These are phyloP conservation scores for Camellia japonica DNA, from an alignment of 148 eudicot species.

Conservation along the genomic window DNA sequence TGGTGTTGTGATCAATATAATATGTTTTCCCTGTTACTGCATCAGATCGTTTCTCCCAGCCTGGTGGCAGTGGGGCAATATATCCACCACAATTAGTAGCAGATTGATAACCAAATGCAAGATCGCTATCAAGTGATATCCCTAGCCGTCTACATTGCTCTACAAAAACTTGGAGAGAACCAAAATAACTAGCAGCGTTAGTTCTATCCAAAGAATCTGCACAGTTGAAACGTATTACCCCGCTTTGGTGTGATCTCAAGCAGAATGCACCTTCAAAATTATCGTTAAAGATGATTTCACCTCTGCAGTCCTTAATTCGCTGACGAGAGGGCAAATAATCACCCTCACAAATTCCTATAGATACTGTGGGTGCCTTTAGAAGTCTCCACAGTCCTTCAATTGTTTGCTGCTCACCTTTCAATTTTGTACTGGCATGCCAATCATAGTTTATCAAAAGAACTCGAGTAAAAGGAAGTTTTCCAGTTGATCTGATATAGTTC, in stretches of 20 bases:
- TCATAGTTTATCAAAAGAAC: slow-evolving; percentile 84
- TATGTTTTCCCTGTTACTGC: slow-evolving; percentile 92
- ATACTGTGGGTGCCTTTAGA: slow-evolving; percentile 80
- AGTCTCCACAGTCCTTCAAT: slow-evolving; percentile 95
- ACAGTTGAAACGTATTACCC: slow-evolving; percentile 91
- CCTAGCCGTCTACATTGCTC: slow-evolving; percentile 96
- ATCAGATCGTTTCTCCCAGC: slow-evolving; percentile 98
- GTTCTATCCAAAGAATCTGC: slow-evolving; percentile 98
- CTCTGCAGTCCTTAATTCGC: slow-evolving; percentile 74
- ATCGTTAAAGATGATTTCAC: slow-evolving; percentile 71
- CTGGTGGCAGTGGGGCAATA: slow-evolving; percentile 96
- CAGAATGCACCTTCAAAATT: slow-evolving; percentile 82
- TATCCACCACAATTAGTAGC: slow-evolving; percentile 65
- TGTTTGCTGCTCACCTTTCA: slow-evolving; percentile 86
- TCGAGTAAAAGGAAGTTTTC: slow-evolving; percentile 70
- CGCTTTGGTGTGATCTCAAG: slow-evolving; percentile 90
- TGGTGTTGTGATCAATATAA: slow-evolving; percentile 94
- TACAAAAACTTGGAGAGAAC: slow-evolving; percentile 85
- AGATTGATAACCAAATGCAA: slow-evolving; percentile 65
- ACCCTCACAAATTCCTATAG: slow-evolving; percentile 88
- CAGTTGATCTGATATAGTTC: slow-evolving; percentile 64
- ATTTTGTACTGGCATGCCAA: slow-evolving; percentile 91
- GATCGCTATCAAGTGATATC: slow-evolving; percentile 94
- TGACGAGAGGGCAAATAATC: slow-evolving; percentile 88
- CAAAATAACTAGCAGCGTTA: slow-evolving; percentile 98